Base-by-base conservation (phyloP, 2,329 filamentous ascomycete species). In the Xylariaceae sp. region DNA sequence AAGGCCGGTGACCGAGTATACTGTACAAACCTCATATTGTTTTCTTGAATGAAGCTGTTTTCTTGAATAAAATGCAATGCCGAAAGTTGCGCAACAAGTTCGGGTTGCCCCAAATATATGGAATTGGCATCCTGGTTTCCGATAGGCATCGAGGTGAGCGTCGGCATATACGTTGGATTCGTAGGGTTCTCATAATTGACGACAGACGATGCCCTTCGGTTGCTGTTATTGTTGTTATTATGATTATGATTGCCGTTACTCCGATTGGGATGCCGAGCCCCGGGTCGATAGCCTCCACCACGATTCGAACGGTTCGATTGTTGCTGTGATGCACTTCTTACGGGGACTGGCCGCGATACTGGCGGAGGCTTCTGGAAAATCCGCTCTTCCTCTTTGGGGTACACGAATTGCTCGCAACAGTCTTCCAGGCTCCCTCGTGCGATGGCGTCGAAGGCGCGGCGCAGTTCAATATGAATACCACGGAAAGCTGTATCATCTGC, bases 401-500 rank as follows among this genome's bases (percentile, higher is more conserved):
- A 96, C 54, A 88, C 84, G 66, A 86, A 99, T 68, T 92, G 83
- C 68, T 95, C 89, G 70, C 91, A 96, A 68, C 87, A 91, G 65
- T 90, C 85, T 3, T 85, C 81, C 44, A 99, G 77, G 64, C 94
- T 89, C 27, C 84, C 88, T 50, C 88, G 81, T 1, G 88, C 84
- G 19, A 96, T 81, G 53, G 90, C 73, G 55, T 91, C 87, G 68
- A 96, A 97, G 0, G 94, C 94, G 61, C 91, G 81, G 58, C 94
- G 84, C 48, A 99, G 76, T 72, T 99, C 94, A 62, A 90, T 72
- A 69, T 99, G 94, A 32, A 99, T 81, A 1, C 94, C 94, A 49
- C 88, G 84, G 72, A 96, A 96, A 0, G 94, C 92, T 43, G 89
- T 95, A 68, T 96, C 91, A 68, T 99, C 94, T 6, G 91, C 94